phyloP scores from a whole-genome alignment of 805 yeast genomes.

The Nakazawaea siamensis region DNA sequence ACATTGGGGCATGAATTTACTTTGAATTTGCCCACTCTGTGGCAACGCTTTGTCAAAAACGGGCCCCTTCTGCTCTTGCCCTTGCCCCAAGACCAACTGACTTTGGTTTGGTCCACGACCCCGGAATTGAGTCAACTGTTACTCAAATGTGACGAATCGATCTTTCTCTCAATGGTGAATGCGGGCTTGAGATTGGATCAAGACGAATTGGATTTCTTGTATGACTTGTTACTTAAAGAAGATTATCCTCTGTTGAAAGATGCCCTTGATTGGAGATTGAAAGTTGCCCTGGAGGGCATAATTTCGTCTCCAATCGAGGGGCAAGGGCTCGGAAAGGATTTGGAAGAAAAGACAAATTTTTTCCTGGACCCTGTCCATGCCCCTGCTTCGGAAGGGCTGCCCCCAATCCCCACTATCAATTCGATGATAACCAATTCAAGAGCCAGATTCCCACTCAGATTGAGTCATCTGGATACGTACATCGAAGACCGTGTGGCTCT shows the following conservation, averaged over 20 bases:
- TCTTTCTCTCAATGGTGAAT: constrained; percentile 66
- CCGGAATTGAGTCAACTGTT: constrained; percentile 65
- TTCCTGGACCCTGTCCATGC: background rate
- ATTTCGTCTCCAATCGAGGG: too few relatives aligned
- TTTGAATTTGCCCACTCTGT: constrained; percentile 57
- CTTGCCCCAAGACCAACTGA: constrained; percentile 77
- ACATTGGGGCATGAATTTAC: constrained; percentile 71
- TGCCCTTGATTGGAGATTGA: constrained; percentile 69
- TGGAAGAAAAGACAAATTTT: too few relatives aligned
- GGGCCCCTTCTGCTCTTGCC: constrained; percentile 95
- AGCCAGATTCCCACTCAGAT: constrained; percentile 81
- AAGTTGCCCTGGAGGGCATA: too few relatives aligned
- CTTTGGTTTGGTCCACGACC: constrained; percentile 88
- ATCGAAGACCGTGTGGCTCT: constrained; percentile 78
- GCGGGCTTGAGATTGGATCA: constrained; percentile 80
- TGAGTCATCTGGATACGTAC: constrained; percentile 88
- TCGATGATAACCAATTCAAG: constrained; percentile 55
- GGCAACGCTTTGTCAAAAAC: constrained; percentile 86
- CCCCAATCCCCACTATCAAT: constrained; percentile 62
- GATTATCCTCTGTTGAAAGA: constrained; percentile 38
- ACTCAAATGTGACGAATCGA: constrained; percentile 45
- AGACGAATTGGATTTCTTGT: constrained; percentile 69
- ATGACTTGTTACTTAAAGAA: constrained; percentile 21
- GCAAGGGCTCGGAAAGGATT: too few relatives aligned
- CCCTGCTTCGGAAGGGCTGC: constrained; percentile 20